Evolutionary conservation across 1,139 yeast genomes (phyloP).

Genomic region (Geotrichum reessii): DNA sequence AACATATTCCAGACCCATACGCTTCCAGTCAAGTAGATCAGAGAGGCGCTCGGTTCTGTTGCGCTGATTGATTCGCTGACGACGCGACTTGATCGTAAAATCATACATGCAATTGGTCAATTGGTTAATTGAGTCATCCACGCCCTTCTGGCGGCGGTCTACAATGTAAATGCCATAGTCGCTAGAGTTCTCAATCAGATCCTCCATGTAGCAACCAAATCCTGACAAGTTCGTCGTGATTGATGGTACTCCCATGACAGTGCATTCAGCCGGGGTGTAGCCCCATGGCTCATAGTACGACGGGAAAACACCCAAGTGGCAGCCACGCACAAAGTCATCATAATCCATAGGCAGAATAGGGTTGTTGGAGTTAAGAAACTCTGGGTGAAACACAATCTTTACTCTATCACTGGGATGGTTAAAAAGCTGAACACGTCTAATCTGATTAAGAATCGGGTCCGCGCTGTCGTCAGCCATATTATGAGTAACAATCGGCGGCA

Average conservation of each 20-base stretch:
- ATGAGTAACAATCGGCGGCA: slow-evolving; percentile 97
- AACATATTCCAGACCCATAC: slow-evolving; percentile 95
- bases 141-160: slow-evolving; percentile 88
- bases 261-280: slow-evolving; percentile 97
- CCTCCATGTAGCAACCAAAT: slow-evolving; percentile 98
- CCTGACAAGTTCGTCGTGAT: slow-evolving; percentile 95
- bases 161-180: slow-evolving; percentile 97
- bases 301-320: slow-evolving; percentile 97
- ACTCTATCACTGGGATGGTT: slow-evolving; percentile 88
- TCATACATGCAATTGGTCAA: slow-evolving; percentile 85
- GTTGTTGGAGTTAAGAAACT: slow-evolving; percentile 88
- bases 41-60: slow-evolving; percentile 92
- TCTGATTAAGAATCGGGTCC: slow-evolving; percentile 89
- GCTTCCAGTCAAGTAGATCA: slow-evolving; percentile 92
- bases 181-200: slow-evolving; percentile 85
- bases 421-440: slow-evolving; percentile 85
- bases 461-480: slow-evolving; percentile 89
- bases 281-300: slow-evolving; percentile 99
- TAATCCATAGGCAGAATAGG: slow-evolving; percentile 91
- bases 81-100: slow-evolving; percentile 79
- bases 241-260: slow-evolving; percentile 99
- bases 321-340: slow-evolving; percentile 96
- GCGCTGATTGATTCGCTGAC: slow-evolving; percentile 97
- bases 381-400: slow-evolving; percentile 95
- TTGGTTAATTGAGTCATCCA: slow-evolving; percentile 91